Percentiles rank a stretch among this genome's conserved stretches.
These are phyloP conservation scores for Aspergillus chevalieri DNA, from an alignment of 2,329 filamentous ascomycete species.

Conservation along the genomic window DNA sequence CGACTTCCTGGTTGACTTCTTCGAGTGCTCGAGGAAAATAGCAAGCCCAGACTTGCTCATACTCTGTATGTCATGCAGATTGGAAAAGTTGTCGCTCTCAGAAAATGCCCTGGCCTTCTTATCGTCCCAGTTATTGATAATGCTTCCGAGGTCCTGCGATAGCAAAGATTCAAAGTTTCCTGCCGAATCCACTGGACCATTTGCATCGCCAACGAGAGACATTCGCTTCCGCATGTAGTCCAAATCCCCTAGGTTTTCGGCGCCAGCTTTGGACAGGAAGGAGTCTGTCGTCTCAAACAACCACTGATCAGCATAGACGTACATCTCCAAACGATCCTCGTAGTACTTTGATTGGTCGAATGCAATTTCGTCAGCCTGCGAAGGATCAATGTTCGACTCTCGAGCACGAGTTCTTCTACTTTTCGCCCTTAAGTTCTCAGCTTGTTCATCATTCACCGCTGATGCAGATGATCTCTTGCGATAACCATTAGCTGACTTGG, in stretches of 20 bases:
- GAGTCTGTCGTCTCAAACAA: conserved; percentile 50
- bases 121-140: conserved; percentile 41
- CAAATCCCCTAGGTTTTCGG: conserved; percentile 42
- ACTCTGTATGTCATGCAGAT: conserved; percentile 44
- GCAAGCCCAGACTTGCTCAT: conserved; percentile 45
- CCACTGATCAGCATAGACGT: conserved; percentile 52
- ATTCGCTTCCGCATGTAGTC: conserved; percentile 30
- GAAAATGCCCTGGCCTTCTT: conserved; percentile 39
- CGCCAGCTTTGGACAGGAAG: conserved; percentile 47
- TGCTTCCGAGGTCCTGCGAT: conserved; percentile 40
- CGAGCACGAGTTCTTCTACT: conserved; percentile 57
- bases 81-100: conserved; percentile 45
- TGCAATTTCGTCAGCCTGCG: conserved; percentile 41
- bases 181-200: conserved; percentile 11
- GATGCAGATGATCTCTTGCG: conserved; percentile 58
- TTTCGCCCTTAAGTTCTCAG: conserved; percentile 51
- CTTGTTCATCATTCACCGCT: conserved; percentile 52
- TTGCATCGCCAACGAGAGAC: conserved; percentile 10
- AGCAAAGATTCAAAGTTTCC: conserved; percentile 23
- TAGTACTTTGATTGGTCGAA: conserved; percentile 51
- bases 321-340: conserved; percentile 49
- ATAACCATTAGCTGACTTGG: conserved; percentile 35
- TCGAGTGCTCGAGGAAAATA: conserved; percentile 53
- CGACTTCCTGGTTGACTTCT: conserved; percentile 37
- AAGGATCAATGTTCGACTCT: conserved; percentile 48